Base-by-base conservation (phyloP, 768 basidiomycete genomes). In the Coprinopsis marcescibilis region DNA sequence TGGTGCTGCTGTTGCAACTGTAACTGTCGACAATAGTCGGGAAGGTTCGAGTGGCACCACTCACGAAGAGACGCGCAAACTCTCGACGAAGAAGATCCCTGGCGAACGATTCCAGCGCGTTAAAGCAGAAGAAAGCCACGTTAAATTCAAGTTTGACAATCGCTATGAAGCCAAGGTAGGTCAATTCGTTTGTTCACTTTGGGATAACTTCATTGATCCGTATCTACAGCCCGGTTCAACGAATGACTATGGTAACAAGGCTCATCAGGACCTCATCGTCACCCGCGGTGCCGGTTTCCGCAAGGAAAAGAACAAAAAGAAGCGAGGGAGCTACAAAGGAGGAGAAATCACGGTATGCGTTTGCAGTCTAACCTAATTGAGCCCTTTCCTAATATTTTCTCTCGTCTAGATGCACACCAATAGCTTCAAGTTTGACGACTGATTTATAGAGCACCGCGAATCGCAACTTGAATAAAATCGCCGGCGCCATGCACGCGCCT, bases 231-330 rank as follows among this genome's bases (percentile, higher is more conserved):
- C 80, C 2, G 89, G 78, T 0, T 71, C 72, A 1, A 52, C 53
- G 19, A 83, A 83, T 52, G 96, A 98, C 60, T 99, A 99, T 55
- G 95, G 95, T 15, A 83, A 81, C 24, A 76, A 75, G 45, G 95
- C 95, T 0, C 81, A 83, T 53, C 73, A 76, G 30, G 96, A 98
- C 64, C 70, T 99, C 51, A 85, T 95, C 52, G 88, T 93, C 21
- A 98, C 95, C 2, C 80, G 93, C 1, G 95, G 95, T 2, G 85
- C 89, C 39, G 91, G 91, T 2, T 99, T 99, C 73, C 78, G 92
- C 45, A 99, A 98, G 66, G 95, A 96, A 75, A 99, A 99, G 69
- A 97, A 96, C 70, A 99, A 98, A 80, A 98, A 98, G 71, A 99
- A 99, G 70, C 73, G 88, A 56, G 95, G 93, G 2, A 91, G 85